Conservation (phyloP, 805 yeast genomes). For the Saccharomyces eubayanus region DNA sequence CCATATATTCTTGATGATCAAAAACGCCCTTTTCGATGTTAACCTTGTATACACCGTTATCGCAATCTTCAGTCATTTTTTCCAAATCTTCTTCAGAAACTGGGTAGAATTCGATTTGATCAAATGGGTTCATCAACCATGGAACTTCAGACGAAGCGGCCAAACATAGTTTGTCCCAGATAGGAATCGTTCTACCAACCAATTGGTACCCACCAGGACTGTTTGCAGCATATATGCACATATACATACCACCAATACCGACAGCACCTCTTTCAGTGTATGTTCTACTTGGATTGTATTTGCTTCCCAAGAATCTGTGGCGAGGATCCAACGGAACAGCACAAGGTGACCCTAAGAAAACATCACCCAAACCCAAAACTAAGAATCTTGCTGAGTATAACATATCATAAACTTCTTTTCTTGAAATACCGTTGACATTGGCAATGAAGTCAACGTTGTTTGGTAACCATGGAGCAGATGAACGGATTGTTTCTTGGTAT, state of each 20-base stretch:
- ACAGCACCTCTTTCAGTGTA: constrained; percentile 95
- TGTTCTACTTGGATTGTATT: constrained; percentile 93
- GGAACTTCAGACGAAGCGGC: constrained; percentile 58
- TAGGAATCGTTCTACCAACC: constrained; percentile 93
- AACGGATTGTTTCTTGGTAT: constrained; percentile 86
- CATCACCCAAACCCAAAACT: constrained; percentile 94
- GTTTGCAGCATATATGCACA: constrained; percentile 97
- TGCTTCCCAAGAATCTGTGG: constrained; percentile 84
- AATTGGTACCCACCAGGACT: constrained; percentile 98
- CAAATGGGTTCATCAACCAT: constrained; percentile 88
- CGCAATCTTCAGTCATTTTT: constrained; percentile 56
- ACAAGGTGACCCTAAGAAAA: constrained; percentile 95
- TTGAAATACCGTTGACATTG: constrained; percentile 70
- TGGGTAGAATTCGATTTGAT: constrained; percentile 90
- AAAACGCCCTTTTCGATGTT: constrained; percentile 71
- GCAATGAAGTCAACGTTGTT: constrained; percentile 95
- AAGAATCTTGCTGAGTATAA: constrained; percentile 82
- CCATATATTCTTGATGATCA: constrained; percentile 68
- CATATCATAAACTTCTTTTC: constrained; percentile 73
- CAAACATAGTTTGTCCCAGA: constrained; percentile 89
- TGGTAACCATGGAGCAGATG: constrained; percentile 95
- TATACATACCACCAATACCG: constrained; percentile 97
- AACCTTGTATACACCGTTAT: constrained; percentile 72
- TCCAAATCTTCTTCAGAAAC: constrained; percentile 82
- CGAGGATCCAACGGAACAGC: constrained; percentile 97